Base-by-base conservation (phyloP, 768 basidiomycete genomes). In the Termitomyces sp. region DNA sequence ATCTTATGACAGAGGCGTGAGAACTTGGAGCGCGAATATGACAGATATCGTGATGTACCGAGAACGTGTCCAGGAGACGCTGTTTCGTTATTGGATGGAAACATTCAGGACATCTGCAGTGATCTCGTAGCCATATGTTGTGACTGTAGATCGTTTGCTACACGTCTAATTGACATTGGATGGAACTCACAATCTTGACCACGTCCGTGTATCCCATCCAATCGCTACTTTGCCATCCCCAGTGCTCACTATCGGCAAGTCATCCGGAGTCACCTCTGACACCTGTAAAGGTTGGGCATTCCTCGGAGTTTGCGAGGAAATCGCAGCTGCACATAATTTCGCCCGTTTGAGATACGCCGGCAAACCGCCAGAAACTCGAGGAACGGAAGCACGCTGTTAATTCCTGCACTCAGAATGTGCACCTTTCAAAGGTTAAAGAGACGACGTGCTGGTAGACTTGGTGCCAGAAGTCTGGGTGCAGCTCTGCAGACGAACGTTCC, bases 61-160 rank as follows among this genome's bases (percentile, higher is more conserved):
- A 85, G 61, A 88, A 92, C 1, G 94, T 93, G 65, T 90, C 86
- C 51, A 93, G 73, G 10, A 98, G 70, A n/a, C 95, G 79, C 69
- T 98, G 96, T 66, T 92, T 95, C 17, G 95, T 98, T 58, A 85
- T 67, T 0, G 86, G 75, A 69, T 98, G 95, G 66, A 91, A 95
- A 69, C 94, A 96, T 50, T 82, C 74, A 5, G 87, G 73, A 68
- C 94, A 97, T 35, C 94, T 80, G 67, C 96, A 98, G 62, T 98
- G 95, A 66, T 98, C 96, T 44, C 92, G 78, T 23, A 98, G 73
- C 89, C 93, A 97, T 41, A 93, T 81, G 64, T 94, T 85, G 67
- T 96, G 92, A 66, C 95, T 98, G 62, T 28, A 14, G 49, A 14
- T 52, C 46, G 38, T 52, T 33, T 48, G 33, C 21, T 52, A 45